Percentiles rank a stretch among this genome's conserved stretches.
Evolutionary conservation across 345 rosid genomes (phyloP).

Genomic region (Dipteronia sinensis): DNA sequence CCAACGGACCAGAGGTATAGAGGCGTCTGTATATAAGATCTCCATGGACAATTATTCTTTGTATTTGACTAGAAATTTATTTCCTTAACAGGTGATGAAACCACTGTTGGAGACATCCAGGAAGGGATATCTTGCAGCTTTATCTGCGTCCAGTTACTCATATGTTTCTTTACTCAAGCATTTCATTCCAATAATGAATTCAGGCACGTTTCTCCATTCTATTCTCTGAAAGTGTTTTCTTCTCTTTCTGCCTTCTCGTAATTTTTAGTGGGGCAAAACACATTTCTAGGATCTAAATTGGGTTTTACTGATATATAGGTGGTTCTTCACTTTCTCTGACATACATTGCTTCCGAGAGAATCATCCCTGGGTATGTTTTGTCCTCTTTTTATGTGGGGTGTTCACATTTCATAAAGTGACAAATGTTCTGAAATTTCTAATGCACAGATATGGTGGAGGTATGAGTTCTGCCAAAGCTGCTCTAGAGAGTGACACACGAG

Average conservation of each 20-base stretch:
- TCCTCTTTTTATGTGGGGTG: neutral
- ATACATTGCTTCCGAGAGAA: conserved; percentile 90
- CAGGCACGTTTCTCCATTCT: conserved; percentile 50
- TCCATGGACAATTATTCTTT: neutral
- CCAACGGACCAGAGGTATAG: conserved; percentile 92
- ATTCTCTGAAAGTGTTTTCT: neutral
- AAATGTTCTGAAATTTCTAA: neutral
- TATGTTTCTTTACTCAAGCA: conserved; percentile 82
- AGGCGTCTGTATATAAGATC: neutral
- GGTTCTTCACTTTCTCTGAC: conserved; percentile 95
- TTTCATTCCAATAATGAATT: conserved; percentile 92
- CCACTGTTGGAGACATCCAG: conserved; percentile 95
- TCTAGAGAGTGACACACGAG: conserved; percentile 91
- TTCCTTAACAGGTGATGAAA: conserved; percentile 62
- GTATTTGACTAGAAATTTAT: neutral
- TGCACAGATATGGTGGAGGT: conserved; percentile 92
- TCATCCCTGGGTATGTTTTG: conserved; percentile 79
- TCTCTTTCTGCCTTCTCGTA: neutral
- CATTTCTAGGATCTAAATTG: conserved; percentile 24
- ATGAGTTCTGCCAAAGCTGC: conserved; percentile 99
- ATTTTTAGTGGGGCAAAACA: neutral
- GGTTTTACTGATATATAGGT: conserved; percentile 51
- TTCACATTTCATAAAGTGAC: neutral
- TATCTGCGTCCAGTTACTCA: conserved; percentile 96
- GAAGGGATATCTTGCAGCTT: conserved; percentile 89